A percentile compares a stretch with the other conserved stretches of the same genome.
phyloP scores from a whole-genome alignment of 495 filamentous ascomycete genomes.

The Neurospora sp. region DNA sequence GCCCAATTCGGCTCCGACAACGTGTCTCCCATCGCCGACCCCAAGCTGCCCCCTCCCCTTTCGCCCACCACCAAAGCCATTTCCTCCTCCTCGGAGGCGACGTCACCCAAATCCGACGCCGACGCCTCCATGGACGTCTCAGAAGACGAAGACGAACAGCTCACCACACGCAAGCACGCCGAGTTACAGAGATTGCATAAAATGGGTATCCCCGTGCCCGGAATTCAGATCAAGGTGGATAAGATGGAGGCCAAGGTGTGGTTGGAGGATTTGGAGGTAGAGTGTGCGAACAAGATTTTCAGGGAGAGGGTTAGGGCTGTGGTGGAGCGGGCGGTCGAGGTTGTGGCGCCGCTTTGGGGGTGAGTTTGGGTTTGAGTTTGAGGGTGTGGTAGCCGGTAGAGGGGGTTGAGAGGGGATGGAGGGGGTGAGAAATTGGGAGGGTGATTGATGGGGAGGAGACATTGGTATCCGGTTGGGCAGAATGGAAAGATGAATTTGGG shows the following conservation, averaged over 20 bases:
- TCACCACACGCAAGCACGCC: constrained; percentile 33
- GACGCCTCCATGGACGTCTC: constrained; percentile 34
- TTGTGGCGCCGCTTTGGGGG: constrained; percentile 63
- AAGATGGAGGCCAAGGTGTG: constrained; percentile 80
- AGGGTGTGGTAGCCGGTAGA: not conserved
- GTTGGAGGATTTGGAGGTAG: constrained; percentile 84
- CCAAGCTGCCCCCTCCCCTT: constrained; percentile 37
- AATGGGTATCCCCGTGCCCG: constrained; percentile 79
- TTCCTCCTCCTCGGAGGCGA: not conserved
- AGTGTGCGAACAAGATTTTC: constrained; percentile 64
- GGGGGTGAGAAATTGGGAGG: not conserved
- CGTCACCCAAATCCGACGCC: constrained; percentile 15
- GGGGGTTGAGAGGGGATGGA: not conserved
- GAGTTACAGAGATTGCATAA: constrained; percentile 57
- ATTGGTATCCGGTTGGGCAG: not conserved
- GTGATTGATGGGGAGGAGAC: too few relatives aligned
- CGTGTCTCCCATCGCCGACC: constrained; percentile 59
- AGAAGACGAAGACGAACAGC: constrained; percentile 27
- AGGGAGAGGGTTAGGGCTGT: constrained; percentile 75
- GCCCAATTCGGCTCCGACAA: constrained; percentile 83
- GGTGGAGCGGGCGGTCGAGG: constrained; percentile 86
- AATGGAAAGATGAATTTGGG: not conserved
- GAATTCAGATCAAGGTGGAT: constrained; percentile 77
- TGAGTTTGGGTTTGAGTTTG: constrained; percentile 1
- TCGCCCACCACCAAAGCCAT: constrained; percentile 13